Percentiles rank a stretch among this genome's conserved stretches.
These are phyloP conservation scores for Avena atlantica DNA, from an alignment of 176 grass and related monocot species.

Conservation along the genomic window DNA sequence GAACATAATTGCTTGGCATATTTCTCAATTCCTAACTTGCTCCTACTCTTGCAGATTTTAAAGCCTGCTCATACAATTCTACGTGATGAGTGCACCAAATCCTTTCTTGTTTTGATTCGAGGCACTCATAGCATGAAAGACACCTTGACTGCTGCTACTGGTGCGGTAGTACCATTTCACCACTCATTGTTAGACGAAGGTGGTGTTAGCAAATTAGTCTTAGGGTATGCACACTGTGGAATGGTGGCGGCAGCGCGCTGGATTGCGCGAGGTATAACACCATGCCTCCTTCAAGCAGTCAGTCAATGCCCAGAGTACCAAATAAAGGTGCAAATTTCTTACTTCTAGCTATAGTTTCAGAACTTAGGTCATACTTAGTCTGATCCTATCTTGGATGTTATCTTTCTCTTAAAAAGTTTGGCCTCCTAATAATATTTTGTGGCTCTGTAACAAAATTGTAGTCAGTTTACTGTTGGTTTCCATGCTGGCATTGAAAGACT, in stretches of 20 bases:
- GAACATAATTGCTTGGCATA: conserved; percentile 23
- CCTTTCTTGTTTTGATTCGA: conserved; percentile 89
- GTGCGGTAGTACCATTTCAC: conserved; percentile 96
- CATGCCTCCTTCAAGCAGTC: conserved; percentile 70
- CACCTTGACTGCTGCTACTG: conserved; percentile 87
- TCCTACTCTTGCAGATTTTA: conserved; percentile 60
- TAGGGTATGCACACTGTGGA: conserved; percentile 97
- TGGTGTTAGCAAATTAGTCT: conserved; percentile 88
- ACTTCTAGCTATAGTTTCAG: conserved; percentile 34
- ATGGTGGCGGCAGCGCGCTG: conserved; percentile 89
- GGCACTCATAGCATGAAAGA: conserved; percentile 93
- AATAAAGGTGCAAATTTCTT: conserved; percentile 74
- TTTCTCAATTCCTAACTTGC: conserved; percentile 32
- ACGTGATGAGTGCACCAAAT: conserved; percentile 75
- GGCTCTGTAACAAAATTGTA: background rate
- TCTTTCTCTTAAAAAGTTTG: background rate
- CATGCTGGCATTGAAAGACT: background rate
- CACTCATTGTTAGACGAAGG: conserved; percentile 91
- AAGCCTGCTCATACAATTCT: conserved; percentile 96
- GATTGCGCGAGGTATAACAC: conserved; percentile 86
- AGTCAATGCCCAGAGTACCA: conserved; percentile 75
- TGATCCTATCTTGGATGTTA: background rate
- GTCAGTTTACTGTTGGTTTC: background rate
- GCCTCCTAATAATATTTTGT: background rate
- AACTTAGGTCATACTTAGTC: conserved; percentile 23